Conservation (phyloP, 768 basidiomycete species). For the Albatrellus ellisii region DNA sequence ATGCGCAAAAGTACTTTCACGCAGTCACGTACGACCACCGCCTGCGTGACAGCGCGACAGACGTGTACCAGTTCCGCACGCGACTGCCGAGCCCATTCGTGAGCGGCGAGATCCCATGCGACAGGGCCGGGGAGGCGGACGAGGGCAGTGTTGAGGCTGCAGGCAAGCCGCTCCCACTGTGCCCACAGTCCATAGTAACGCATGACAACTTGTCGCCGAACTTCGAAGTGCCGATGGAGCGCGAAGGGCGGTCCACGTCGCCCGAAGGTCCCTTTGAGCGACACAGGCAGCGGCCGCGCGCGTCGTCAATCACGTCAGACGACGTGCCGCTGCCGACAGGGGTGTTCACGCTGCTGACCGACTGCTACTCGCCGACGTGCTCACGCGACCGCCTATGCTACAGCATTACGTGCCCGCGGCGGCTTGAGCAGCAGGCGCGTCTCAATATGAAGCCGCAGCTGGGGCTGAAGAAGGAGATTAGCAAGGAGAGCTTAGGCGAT, state of each 20-base stretch:
- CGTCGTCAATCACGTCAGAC: constrained; percentile 22
- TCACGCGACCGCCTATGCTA: constrained; percentile 92
- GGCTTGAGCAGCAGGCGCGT: constrained; percentile 88
- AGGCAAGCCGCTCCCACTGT: constrained; percentile 21
- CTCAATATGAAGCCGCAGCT: constrained; percentile 91
- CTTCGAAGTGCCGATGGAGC: constrained; percentile 20
- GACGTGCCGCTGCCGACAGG: constrained; percentile 75
- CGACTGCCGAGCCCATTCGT: constrained; percentile 77
- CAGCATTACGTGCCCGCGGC: constrained; percentile 88
- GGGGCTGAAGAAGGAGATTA: constrained; percentile 62
- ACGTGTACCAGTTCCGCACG: constrained; percentile 89
- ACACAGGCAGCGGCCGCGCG: background rate
- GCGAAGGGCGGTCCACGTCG: constrained; percentile 15
- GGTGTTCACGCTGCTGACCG: constrained; percentile 91
- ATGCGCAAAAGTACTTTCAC: constrained; percentile 98
- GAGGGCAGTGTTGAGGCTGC: constrained; percentile 31
- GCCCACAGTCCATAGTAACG: constrained; percentile 16
- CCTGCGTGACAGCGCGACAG: constrained; percentile 72
- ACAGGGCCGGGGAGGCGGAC: background rate
- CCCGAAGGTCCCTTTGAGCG: constrained; percentile 9
- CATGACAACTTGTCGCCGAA: constrained; percentile 13
- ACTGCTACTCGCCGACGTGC: constrained; percentile 98
- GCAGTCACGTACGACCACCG: constrained; percentile 99
- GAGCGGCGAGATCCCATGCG: constrained; percentile 24
- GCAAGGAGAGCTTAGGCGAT: constrained; percentile 60